Evolutionary conservation across 805 yeast genomes (phyloP).

Genomic region (Zygoascus bituminiphila): DNA sequence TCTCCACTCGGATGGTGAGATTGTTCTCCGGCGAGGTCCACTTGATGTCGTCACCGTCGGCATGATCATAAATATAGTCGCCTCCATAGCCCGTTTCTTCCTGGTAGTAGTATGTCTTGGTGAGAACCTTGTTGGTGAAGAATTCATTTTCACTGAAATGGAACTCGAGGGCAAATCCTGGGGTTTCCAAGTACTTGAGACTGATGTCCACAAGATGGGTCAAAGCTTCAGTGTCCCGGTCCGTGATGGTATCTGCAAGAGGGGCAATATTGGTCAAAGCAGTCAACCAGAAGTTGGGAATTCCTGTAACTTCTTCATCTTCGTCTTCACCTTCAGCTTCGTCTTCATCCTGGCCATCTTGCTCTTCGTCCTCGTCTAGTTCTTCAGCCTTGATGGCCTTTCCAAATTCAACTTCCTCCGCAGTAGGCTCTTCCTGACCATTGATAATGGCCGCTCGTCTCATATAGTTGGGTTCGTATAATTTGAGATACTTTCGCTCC

Average conservation of each 20-base stretch:
- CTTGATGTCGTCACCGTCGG: constrained; percentile 78
- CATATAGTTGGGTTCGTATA: constrained; percentile 68
- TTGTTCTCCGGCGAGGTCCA: constrained; percentile 79
- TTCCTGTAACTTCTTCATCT: constrained; percentile 50
- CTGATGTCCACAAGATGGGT: constrained; percentile 59
- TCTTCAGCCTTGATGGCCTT: constrained; percentile 56
- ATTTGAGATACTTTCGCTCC: constrained; percentile 67
- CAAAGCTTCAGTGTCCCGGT: constrained; percentile 81
- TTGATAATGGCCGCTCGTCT: constrained; percentile 62
- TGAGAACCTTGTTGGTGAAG: constrained; percentile 62
- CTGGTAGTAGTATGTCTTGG: constrained; percentile 88
- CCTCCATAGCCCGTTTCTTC: constrained; percentile 91
- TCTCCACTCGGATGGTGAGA: constrained; percentile 79
- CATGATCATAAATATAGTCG: constrained; percentile 94
- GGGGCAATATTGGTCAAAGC: constrained; percentile 81
- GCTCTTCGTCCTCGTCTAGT: constrained; percentile 37
- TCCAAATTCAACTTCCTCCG: constrained; percentile 72
- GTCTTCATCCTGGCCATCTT: constrained; percentile 34
- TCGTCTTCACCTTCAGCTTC: constrained; percentile 37
- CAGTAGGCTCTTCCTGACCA: constrained; percentile 71
- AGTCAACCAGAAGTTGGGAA: constrained; percentile 95
- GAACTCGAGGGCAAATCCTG: constrained; percentile 84
- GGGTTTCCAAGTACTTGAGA: constrained; percentile 66
- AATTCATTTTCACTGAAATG: constrained; percentile 69
- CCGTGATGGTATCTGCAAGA: constrained; percentile 77